A percentile compares a stretch with the other conserved stretches of the same genome.
These are phyloP conservation scores for Cornus controversa DNA, from an alignment of 148 eudicot species.

Conservation along the genomic window DNA sequence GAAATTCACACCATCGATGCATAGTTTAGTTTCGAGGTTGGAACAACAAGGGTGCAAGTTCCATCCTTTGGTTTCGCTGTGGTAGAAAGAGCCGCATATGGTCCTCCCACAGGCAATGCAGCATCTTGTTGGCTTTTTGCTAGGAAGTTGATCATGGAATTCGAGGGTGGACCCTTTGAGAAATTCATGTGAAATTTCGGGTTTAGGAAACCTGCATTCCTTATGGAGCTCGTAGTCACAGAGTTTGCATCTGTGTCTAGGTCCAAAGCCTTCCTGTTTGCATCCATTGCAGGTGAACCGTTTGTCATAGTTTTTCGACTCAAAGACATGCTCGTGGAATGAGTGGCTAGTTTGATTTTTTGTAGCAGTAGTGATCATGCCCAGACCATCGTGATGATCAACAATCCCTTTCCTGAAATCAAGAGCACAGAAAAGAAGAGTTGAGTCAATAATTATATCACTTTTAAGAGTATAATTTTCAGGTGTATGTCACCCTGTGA, in stretches of 20 bases:
- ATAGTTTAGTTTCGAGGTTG: neutral
- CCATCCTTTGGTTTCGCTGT: neutral
- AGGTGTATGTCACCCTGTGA: too few species aligned
- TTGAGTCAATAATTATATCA: too few species aligned
- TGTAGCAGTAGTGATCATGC: too few species aligned
- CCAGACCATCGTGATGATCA: too few species aligned
- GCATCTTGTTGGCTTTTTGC: neutral
- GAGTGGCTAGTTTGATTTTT: too few species aligned
- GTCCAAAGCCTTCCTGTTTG: slow-evolving; percentile 10
- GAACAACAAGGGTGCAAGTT: slow-evolving; percentile 13
- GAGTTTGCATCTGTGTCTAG: slow-evolving; percentile 10
- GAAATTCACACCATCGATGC: neutral
- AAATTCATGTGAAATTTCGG: neutral
- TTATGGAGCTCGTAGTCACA: slow-evolving; percentile 14
- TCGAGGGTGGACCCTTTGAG: neutral
- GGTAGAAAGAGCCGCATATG: slow-evolving; percentile 4
- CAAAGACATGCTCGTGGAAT: neutral
- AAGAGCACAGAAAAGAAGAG: too few species aligned
- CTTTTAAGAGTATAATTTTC: too few species aligned
- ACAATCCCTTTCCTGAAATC: too few species aligned
- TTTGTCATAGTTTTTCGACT: neutral
- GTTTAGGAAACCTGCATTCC: slow-evolving; percentile 1
- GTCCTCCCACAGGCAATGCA: slow-evolving; percentile 15
- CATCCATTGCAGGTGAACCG: slow-evolving; percentile 15
- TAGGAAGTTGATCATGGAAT: neutral